Conservation (phyloP, 2,329 filamentous ascomycete species). For the Massarina eburnea region DNA sequence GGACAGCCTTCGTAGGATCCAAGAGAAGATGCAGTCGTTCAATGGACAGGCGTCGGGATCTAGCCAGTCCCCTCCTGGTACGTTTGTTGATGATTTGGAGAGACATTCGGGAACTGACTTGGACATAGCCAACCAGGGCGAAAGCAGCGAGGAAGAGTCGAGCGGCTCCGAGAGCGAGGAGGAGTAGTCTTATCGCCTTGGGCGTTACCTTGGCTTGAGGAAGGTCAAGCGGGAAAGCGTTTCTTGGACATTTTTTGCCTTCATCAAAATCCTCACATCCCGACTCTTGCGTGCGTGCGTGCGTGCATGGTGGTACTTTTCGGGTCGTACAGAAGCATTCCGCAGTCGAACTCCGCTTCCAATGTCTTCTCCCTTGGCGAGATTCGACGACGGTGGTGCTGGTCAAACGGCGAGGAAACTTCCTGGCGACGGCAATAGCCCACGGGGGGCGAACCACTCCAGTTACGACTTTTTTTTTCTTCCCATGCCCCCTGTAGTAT, state of each 20-base stretch:
- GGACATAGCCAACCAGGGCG: slow-evolving; percentile 37
- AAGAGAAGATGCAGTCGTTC: slow-evolving; percentile 56
- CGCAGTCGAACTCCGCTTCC: no score
- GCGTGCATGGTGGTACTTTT: neutral
- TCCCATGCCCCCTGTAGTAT: slow-evolving; percentile 14
- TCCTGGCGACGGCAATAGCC: no score
- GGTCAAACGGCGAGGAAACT: no score
- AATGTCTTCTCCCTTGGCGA: no score
- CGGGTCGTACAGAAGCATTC: no score
- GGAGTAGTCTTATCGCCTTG: slow-evolving; percentile 32
- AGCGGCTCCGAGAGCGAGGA: slow-evolving; percentile 57
- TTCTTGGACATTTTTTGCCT: neutral
- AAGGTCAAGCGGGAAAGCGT: neutral
- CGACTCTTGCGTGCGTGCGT: neutral
- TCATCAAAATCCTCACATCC: neutral
- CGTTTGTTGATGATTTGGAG: slow-evolving; percentile 18
- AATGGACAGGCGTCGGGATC: slow-evolving; percentile 45
- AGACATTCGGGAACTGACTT: slow-evolving; percentile 2
- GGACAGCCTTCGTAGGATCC: slow-evolving; percentile 64
- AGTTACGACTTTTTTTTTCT: neutral
- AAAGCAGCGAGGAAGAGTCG: slow-evolving; percentile 55
- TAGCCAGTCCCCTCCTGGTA: slow-evolving; percentile 48
- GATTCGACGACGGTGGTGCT: no score
- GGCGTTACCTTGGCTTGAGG: neutral
- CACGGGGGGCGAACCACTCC: neutral